phyloP scores from a whole-genome alignment of 1,284 basidiomycete species.

The Ceratobasidium sp. region DNA sequence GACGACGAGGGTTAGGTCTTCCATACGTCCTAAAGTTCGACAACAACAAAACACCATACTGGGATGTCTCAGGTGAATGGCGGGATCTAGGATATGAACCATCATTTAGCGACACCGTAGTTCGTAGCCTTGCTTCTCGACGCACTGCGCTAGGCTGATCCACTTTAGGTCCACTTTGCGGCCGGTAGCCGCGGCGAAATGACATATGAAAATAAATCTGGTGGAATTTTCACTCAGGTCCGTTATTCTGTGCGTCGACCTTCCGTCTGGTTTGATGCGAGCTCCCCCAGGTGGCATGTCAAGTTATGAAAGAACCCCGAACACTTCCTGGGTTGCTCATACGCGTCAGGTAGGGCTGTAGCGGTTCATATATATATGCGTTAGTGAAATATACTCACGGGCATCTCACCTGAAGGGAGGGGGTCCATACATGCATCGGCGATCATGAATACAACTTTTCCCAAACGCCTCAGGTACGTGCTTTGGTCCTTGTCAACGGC shows the following conservation, averaged over 20 bases:
- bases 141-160: neutral
- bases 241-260: no score
- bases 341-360: no score
- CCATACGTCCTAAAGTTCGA: neutral
- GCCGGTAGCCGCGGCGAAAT: neutral
- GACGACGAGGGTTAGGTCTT: conserved; percentile 4
- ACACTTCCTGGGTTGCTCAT: no score
- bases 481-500: neutral
- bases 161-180: conserved; percentile 17
- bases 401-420: neutral
- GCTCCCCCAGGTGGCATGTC: no score
- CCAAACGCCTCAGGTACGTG: neutral
- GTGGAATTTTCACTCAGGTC: conserved; percentile 32
- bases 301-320: no score
- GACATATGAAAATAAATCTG: conserved; percentile 9
- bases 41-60: neutral
- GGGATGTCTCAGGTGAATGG: neutral
- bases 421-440: neutral
- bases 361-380: no score
- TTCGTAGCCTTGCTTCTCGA: neutral
- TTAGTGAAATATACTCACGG: neutral
- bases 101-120: neutral
- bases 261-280: no score
- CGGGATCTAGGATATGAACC: neutral
- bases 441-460: neutral